These are phyloP conservation scores for Xylaria palmicola DNA, from an alignment of 495 filamentous ascomycete genomes.

Conservation along the genomic window DNA sequence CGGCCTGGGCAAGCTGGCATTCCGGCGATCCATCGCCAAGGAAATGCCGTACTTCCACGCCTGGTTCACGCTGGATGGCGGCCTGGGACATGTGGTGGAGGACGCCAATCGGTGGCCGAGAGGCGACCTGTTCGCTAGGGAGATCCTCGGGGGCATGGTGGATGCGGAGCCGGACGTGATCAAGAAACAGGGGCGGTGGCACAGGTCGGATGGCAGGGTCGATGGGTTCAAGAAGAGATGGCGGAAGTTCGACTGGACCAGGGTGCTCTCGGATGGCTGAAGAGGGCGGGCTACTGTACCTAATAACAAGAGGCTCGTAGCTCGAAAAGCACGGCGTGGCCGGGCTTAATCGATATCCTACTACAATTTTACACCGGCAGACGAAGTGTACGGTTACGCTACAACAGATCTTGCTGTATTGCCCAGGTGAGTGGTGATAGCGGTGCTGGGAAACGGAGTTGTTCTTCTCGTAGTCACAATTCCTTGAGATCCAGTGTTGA, in stretches of 20 bases:
- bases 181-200: conserved; percentile 89
- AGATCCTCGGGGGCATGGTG: conserved; percentile 91
- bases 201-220: conserved; percentile 66
- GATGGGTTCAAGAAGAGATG: conserved; percentile 81
- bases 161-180: conserved; percentile 80
- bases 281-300: not conserved
- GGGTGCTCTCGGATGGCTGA: conserved; percentile 58
- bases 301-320: not conserved
- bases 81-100: conserved; percentile 89
- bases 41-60: conserved; percentile 99
- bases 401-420: no score
- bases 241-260: conserved; percentile 96
- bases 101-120: conserved; percentile 84
- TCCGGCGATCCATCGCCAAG: conserved; percentile 79
- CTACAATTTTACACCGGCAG: no score
- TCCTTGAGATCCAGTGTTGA: no score
- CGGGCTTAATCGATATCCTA: no score
- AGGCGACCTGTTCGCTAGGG: conserved; percentile 90
- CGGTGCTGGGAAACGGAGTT: no score
- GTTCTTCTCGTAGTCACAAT: no score
- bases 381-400: no score
- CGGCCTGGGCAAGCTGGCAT: conserved; percentile 76
- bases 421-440: no score
- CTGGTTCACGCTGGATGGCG: conserved; percentile 92
- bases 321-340: not conserved